These are phyloP conservation scores for Thalassiosira livingstoniorum DNA, from an alignment of 352 stramenopile genomes.

Conservation along the genomic window DNA sequence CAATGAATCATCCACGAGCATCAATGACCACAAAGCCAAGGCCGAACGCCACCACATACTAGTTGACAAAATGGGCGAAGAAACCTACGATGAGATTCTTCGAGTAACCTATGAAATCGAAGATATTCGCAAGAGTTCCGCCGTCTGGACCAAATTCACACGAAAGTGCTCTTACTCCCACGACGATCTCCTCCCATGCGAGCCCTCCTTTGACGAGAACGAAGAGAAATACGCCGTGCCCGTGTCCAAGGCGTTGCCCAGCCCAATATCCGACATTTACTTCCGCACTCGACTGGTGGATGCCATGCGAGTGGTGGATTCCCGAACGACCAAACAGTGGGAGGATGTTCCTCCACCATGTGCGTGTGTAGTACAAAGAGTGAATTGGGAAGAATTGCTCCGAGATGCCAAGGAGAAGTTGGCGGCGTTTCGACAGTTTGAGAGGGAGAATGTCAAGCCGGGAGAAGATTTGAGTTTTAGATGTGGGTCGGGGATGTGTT, in stretches of 20 bases:
- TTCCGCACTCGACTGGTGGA: slow-evolving; percentile 18
- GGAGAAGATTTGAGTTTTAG: slow-evolving; percentile 1
- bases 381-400: slow-evolving; percentile 6
- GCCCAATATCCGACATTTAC: slow-evolving; percentile 15
- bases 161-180: neutral
- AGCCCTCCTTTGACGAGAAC: slow-evolving; percentile 7
- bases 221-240: too few species aligned
- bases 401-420: slow-evolving; percentile 15
- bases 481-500: slow-evolving; percentile 2
- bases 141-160: slow-evolving; percentile 25
- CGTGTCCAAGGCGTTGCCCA: neutral
- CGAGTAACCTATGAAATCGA: slow-evolving; percentile 7
- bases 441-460: neutral
- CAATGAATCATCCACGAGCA: too few species aligned
- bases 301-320: slow-evolving; percentile 12
- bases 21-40: slow-evolving; percentile 45
- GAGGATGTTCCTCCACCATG: neutral
- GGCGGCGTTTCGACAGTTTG: slow-evolving; percentile 10
- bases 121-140: slow-evolving; percentile 8
- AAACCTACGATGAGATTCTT: slow-evolving; percentile 17
- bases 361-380: slow-evolving; percentile 10
- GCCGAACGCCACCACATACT: slow-evolving; percentile 32
- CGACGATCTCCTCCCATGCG: neutral
- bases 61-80: slow-evolving; percentile 12
- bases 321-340: neutral